These are phyloP conservation scores for Acer yangbiense DNA, from an alignment of 345 rosid genomes.

Conservation along the genomic window DNA sequence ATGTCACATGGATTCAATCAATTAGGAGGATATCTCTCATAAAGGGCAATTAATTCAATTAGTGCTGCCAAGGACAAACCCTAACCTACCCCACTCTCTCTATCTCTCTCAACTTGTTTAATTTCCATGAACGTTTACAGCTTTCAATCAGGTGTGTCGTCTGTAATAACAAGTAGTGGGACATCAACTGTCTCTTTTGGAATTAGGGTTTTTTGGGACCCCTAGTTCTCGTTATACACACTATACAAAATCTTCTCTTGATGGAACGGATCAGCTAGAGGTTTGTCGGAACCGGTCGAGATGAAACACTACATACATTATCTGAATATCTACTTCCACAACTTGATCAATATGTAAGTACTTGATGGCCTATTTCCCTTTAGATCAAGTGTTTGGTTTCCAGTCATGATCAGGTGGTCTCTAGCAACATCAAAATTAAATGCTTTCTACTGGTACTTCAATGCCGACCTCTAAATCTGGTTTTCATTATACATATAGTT, in stretches of 20 bases:
- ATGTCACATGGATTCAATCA: conserved; percentile 22
- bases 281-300: no score
- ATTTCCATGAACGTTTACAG: conserved; percentile 36
- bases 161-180: conserved; percentile 35
- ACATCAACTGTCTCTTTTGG: conserved; percentile 28
- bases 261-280: no score
- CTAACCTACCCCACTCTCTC: conserved; percentile 25
- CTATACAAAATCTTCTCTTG: no score
- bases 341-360: no score
- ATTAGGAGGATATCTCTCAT: conserved; percentile 9
- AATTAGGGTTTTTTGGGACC: conserved; percentile 31
- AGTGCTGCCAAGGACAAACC: conserved; percentile 29
- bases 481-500: no score
- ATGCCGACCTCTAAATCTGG: conserved; percentile 2
- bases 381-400: background rate
- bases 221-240: background rate
- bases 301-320: no score
- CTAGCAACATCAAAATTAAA: conserved; percentile 7
- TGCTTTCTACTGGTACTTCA: background rate
- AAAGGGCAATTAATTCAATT: conserved; percentile 46
- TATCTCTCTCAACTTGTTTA: conserved; percentile 34
- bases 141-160: conserved; percentile 29
- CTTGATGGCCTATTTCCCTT: no score
- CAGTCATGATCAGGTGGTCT: conserved; percentile 16
- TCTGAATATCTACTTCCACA: no score